Base-by-base conservation (phyloP, 2,329 filamentous ascomycete species). In the Domatiomyces catenatus region DNA sequence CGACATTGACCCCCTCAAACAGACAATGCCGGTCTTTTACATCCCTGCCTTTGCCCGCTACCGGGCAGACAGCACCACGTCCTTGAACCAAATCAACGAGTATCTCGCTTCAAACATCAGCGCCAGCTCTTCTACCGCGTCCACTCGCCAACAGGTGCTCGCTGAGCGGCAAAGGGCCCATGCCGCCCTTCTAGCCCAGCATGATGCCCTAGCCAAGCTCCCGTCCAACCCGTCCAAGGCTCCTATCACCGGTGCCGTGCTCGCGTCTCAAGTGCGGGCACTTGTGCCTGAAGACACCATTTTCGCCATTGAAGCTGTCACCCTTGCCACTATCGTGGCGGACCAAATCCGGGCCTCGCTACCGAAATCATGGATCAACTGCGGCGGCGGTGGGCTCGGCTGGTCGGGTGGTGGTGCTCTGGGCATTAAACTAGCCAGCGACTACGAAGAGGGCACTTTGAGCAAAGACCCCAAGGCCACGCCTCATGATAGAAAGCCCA, bases 321-420 rank as follows among this genome's bases (percentile, higher is more conserved):
- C 86, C 0, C 79, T 84, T 52, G 80, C 81, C 0, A 65, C 65
- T 0, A 75, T 80, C 24, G 79, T 88, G 0, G 74, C 78, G 22
- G 83, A 92, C 57, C 84, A 88, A 56, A 68, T 92, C 6, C 79
- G 80, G 59, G 75, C 79, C 2, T 80, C 74, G 0, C 61, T 79
- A 0, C 84, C 85, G 0, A 83, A 84, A 0, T 80, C 78, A 0
- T 88, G 82, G 82, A 79, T 90, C 60, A 89, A 88, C 63, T 89
- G 84, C 62, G 85, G 85, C 1, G 85, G 83, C 0, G 85, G 84
- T 12, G 86, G 86, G 1, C 77, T 90, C 0, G 85, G 85, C 1
- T 90, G 85, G 85, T 84, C 80, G 8, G 85, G 84, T 12, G 85
- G 86, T 12, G 85, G 71, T 48, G 81, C 83, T 0, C 65, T 90